Percentiles rank a stretch among this genome's conserved stretches.
Conservation (phyloP, 257 asterid genomes). For the Salvia miltiorrhiza region DNA sequence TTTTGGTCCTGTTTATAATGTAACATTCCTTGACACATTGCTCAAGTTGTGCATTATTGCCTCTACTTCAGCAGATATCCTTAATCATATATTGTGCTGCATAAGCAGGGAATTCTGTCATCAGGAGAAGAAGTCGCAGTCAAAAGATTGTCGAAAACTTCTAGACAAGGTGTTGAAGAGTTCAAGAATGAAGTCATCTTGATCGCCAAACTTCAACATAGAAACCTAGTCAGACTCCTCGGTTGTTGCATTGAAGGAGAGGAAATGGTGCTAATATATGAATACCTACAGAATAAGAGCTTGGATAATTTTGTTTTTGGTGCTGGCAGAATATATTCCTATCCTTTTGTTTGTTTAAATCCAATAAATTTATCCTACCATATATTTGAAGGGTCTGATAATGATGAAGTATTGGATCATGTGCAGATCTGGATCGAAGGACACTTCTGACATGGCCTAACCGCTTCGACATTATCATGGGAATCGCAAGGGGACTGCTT, state of each 20-base stretch:
- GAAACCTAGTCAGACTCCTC: too few species aligned
- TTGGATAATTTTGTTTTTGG: too few species aligned
- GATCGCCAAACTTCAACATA: conserved; percentile 11
- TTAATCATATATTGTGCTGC: not conserved
- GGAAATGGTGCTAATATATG: too few species aligned
- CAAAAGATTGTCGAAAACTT: conserved; percentile 29
- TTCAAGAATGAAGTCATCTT: not conserved
- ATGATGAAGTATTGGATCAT: not conserved
- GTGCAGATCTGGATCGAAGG: conserved; percentile 11
- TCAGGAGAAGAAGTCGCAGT: conserved; percentile 32
- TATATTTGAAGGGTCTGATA: too few species aligned
- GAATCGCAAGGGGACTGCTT: conserved; percentile 35
- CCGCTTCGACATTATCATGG: conserved; percentile 29
- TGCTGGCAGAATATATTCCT: too few species aligned
- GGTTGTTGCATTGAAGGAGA: too few species aligned
- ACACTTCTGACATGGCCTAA: conserved; percentile 31
- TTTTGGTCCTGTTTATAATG: conserved; percentile 15
- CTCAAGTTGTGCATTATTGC: not conserved
- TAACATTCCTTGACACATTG: not conserved
- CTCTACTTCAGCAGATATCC: not conserved
- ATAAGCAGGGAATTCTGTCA: conserved; percentile 27
- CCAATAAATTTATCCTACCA: too few species aligned
- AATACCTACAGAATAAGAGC: too few species aligned
- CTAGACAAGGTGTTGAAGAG: conserved; percentile 10
- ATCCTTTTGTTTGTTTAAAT: not conserved